Conservation (phyloP, 345 rosid species). For the Populus euphratica region DNA sequence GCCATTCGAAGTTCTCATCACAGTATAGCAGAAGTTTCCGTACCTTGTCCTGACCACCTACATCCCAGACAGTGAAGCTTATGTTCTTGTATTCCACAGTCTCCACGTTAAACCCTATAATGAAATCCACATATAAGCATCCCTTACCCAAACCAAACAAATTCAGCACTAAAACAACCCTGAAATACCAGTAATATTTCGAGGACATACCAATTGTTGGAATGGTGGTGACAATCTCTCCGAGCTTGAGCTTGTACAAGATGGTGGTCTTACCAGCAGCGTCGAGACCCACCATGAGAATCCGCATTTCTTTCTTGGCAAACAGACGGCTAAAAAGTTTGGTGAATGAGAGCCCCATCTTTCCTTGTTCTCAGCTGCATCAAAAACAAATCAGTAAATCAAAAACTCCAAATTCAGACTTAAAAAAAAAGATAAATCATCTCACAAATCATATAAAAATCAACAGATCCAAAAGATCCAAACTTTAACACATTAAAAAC, state of each 20-base stretch:
- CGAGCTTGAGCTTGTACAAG: conserved; percentile 23
- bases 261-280: conserved; percentile 27
- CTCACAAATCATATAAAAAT: not conserved
- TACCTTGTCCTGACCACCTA: conserved; percentile 28
- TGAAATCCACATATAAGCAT: not conserved
- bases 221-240: conserved; percentile 23
- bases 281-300: conserved; percentile 25
- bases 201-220: conserved; percentile 19
- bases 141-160: not conserved
- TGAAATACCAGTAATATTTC: not conserved
- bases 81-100: conserved; percentile 26
- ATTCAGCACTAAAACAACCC: not conserved
- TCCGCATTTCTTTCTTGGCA: conserved; percentile 23
- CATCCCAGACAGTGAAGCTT: conserved; percentile 26
- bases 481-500: not conserved
- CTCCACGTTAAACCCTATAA: conserved; percentile 20
- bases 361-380: conserved; percentile 9
- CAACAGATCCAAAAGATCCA: not conserved
- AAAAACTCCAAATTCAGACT: not conserved
- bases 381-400: not conserved
- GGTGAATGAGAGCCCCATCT: conserved; percentile 24
- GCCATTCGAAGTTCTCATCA: not conserved
- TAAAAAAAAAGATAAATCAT: not conserved
- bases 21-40: not conserved
- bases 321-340: conserved; percentile 22